Evolutionary conservation across 371 early-diverging fungal genomes (phyloP).

Genomic region (Mucor piriformis): DNA sequence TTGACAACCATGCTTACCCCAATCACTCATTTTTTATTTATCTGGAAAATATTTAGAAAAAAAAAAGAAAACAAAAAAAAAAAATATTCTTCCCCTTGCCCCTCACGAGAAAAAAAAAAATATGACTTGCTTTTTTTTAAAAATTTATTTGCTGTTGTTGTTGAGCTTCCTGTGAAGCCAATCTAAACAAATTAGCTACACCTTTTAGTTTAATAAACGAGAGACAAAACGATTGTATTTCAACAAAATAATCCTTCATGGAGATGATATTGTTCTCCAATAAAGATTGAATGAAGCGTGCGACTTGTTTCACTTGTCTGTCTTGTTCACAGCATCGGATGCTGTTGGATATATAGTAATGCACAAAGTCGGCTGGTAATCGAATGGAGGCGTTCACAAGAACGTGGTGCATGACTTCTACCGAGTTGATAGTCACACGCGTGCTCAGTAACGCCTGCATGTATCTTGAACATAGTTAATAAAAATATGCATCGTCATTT

Average conservation of each 20-base stretch:
- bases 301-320: slow-evolving; percentile 70
- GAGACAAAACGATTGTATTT: slow-evolving; percentile 57
- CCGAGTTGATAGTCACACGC: slow-evolving; percentile 40
- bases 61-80: neutral
- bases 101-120: neutral
- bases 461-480: too few relatives aligned
- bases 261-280: slow-evolving; percentile 57
- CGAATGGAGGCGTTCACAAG: slow-evolving; percentile 33
- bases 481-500: too few relatives aligned
- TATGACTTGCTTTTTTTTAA: slow-evolving; percentile 4
- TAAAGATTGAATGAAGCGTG: slow-evolving; percentile 71
- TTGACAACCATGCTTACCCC: slow-evolving; percentile 64
- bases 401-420: slow-evolving; percentile 71
- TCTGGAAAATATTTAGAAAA: neutral
- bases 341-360: slow-evolving; percentile 65
- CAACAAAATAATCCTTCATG: slow-evolving; percentile 63
- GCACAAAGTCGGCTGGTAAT: slow-evolving; percentile 60
- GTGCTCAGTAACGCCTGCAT: slow-evolving; percentile 33
- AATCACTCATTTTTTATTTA: slow-evolving; percentile 62
- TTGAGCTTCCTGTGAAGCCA: slow-evolving; percentile 34
- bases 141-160: neutral
- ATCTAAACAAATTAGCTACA: slow-evolving; percentile 36
- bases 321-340: slow-evolving; percentile 68
- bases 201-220: slow-evolving; percentile 28
- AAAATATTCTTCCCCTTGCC: neutral